Evolutionary conservation across 164 flowering plant genomes (phyloP), one percentile per base, ranked within the genome.

Genomic region (Warburgia ugandensis): DNA sequence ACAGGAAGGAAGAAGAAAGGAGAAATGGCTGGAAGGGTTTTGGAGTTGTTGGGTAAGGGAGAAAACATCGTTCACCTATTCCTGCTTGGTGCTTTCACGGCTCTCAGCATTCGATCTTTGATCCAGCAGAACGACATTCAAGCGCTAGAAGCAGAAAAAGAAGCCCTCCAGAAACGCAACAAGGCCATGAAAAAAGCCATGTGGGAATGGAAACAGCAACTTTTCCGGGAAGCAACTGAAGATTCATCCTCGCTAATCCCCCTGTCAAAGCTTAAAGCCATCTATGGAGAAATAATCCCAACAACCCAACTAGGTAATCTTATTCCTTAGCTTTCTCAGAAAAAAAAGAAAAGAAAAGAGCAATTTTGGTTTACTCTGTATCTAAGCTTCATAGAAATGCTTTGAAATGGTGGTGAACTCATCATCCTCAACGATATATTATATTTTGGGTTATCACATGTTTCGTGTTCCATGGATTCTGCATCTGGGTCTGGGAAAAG

Each of bases 141-240:
- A 31, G 52, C 77, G 27, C 67, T 89, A 8, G 79, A 81, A 61
- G 60, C 75, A 1, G 77, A 84, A 69, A 84, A 73, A 61, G 71
- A 60, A 1, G 59, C 76, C 9, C 78, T 86, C 3, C 32, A 63
- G 45, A 52, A 63, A n/a, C 31, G 77, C 42, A 90, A 90, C 64
- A 86, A 86, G 56, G 54, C 75, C 28, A 46, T 79, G 54, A 86
- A 72, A 68, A 71, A 63, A 40, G 43, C 79, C 40, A 66, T 82
- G 46, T 90, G 91, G 91, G 77, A 79, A 23, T 84, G 83, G 88
- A 90, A 84, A 60, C 94, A 90, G 45, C 76, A 74, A 56, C 85
- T 90, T 46, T 80, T 54, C 60, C 68, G 73, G 11, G 85, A 83
- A 43, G 80, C 90, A 43, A 14, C 65, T 3, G 16, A 65, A 14